Evolutionary conservation across 139 green algal genomes (phyloP).

Genomic region (Dunaliella primolecta): DNA sequence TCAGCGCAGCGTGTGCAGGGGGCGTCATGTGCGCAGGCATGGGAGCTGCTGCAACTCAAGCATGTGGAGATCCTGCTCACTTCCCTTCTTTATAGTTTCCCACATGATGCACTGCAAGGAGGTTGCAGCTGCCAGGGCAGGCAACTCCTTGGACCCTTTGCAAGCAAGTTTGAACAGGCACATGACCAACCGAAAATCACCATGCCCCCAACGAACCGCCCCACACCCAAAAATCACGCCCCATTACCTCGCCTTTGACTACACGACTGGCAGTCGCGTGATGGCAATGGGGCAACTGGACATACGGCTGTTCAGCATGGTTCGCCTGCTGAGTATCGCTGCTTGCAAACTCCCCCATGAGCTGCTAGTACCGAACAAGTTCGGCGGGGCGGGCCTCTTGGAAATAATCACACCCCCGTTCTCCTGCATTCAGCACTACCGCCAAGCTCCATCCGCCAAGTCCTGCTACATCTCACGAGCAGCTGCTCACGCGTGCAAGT

Average conservation of each 20-base stretch:
- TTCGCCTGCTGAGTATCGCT: too few species aligned
- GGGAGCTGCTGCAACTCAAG: not conserved
- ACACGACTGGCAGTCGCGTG: conserved; percentile 37
- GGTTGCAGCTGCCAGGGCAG: not conserved
- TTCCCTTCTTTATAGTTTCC: not conserved
- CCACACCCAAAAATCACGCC: not conserved
- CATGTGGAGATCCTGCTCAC: not conserved
- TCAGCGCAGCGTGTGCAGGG: too few species aligned
- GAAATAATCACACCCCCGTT: not conserved
- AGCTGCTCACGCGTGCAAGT: not conserved
- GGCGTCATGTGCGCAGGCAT: not conserved
- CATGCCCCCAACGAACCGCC: not conserved
- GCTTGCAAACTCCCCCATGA: too few species aligned
- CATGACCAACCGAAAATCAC: not conserved
- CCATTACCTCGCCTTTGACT: conserved; percentile 46
- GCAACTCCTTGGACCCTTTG: too few species aligned
- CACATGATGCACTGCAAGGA: not conserved
- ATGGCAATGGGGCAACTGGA: conserved; percentile 5
- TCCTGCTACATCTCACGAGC: not conserved
- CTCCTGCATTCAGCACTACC: not conserved
- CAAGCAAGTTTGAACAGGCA: not conserved
- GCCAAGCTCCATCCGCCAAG: not conserved
- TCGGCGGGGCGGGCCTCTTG: not conserved
- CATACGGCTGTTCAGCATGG: too few species aligned
- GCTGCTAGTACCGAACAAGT: too few species aligned